phyloP scores from a whole-genome alignment of 257 asterid genomes.

The Mitragyna speciosa region DNA sequence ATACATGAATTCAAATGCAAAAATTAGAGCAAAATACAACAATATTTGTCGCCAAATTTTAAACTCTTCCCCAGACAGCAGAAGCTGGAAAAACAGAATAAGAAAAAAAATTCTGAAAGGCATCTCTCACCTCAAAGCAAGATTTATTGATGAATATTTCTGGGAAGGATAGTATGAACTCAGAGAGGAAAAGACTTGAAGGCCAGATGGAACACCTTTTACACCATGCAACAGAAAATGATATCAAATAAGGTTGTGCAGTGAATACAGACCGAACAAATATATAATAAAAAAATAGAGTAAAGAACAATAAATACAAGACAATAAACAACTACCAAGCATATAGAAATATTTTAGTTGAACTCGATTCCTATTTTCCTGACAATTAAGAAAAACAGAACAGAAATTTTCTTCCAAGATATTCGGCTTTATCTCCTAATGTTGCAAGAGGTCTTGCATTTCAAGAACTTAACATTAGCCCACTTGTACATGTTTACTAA shows the following conservation, averaged over 20 bases:
- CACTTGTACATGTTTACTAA: not conserved
- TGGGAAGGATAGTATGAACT: slow-evolving; percentile 85
- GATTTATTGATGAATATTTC: slow-evolving; percentile 66
- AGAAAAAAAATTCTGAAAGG: too few relatives aligned
- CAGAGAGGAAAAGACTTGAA: slow-evolving; percentile 88
- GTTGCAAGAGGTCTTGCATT: not conserved
- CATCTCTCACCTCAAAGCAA: slow-evolving; percentile 78
- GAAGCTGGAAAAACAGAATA: not conserved
- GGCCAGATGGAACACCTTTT: slow-evolving; percentile 95
- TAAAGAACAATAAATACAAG: not conserved
- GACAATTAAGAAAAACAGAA: not conserved
- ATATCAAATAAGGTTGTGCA: not conserved
- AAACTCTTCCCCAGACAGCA: not conserved
- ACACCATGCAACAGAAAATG: slow-evolving; percentile 19
- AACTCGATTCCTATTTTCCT: not conserved
- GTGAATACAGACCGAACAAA: slow-evolving; percentile 1
- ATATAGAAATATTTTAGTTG: not conserved
- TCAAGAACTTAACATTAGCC: not conserved
- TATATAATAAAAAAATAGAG: not conserved
- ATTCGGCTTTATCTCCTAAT: not conserved
- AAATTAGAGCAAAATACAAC: too few relatives aligned
- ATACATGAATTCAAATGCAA: too few relatives aligned
- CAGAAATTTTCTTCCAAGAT: not conserved
- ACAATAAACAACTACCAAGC: not conserved
- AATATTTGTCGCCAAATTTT: not conserved